A percentile compares a stretch with the other conserved stretches of the same genome.
These are phyloP conservation scores for Apiotrichum mycotoxinovorans DNA, from an alignment of 1,284 basidiomycete species.

Conservation along the genomic window DNA sequence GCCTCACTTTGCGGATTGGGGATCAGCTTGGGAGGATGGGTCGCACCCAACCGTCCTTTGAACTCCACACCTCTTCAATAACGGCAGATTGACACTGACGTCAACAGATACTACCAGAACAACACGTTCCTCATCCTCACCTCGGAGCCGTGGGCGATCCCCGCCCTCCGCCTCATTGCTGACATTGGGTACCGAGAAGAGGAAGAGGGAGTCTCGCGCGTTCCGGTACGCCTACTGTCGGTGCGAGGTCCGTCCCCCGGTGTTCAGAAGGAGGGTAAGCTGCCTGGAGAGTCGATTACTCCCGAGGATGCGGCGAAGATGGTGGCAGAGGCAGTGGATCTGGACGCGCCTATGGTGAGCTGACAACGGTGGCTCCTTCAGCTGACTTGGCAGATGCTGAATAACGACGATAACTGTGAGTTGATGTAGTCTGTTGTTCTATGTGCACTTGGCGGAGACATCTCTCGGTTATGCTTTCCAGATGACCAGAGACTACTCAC, in stretches of 20 bases:
- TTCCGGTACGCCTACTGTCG: slow-evolving; percentile 12
- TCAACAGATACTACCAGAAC: slow-evolving; percentile 32
- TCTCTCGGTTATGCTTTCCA: too few relatives aligned
- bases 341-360: slow-evolving; percentile 24
- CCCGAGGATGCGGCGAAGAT: slow-evolving; percentile 17
- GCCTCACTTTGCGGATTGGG: too few relatives aligned
- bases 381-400: slow-evolving; percentile 22
- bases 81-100: not conserved
- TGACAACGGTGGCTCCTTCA: too few relatives aligned
- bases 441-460: too few relatives aligned
- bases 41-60: too few relatives aligned
- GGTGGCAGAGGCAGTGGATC: slow-evolving; percentile 11
- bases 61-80: not conserved
- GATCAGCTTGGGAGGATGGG: too few relatives aligned
- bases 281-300: slow-evolving; percentile 12
- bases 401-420: slow-evolving; percentile 22
- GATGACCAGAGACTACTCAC: too few relatives aligned
- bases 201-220: not conserved
- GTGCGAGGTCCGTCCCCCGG: slow-evolving; percentile 16
- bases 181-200: slow-evolving; percentile 5
- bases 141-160: slow-evolving; percentile 56
- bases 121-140: slow-evolving; percentile 30
- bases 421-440: too few relatives aligned
- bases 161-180: slow-evolving; percentile 54
- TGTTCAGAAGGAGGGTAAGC: slow-evolving; percentile 10